Conservation (phyloP, 2,329 filamentous ascomycete species). For the Fusarium nematophilum region DNA sequence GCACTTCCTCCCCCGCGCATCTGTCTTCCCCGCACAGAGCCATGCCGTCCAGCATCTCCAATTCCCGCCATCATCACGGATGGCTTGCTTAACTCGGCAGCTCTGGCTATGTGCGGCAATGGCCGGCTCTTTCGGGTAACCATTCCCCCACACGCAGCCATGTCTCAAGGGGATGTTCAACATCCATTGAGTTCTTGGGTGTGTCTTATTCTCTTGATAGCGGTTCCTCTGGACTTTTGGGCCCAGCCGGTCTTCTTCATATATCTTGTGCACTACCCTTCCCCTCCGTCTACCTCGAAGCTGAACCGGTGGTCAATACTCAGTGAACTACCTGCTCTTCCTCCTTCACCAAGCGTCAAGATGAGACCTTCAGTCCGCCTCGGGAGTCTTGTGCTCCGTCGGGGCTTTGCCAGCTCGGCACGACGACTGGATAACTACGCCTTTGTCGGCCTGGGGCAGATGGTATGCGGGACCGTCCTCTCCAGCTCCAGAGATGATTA, state of each 20-base stretch:
- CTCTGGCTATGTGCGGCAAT: conserved; percentile 51
- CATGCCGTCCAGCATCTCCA: conserved; percentile 16
- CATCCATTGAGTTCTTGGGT: conserved; percentile 5
- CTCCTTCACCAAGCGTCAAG: neutral
- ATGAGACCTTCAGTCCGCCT: conserved; percentile 42
- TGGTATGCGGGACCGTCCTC: conserved; percentile 59
- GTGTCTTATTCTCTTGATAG: neutral
- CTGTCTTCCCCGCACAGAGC: conserved; percentile 34
- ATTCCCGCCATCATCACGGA: neutral
- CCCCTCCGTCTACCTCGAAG: too few relatives aligned
- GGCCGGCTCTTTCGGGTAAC: conserved; percentile 49
- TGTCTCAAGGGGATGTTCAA: too few relatives aligned
- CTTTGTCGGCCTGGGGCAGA: conserved; percentile 71
- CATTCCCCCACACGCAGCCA: conserved; percentile 28
- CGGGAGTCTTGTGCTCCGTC: conserved; percentile 51
- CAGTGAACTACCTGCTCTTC: too few relatives aligned
- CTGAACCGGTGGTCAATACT: too few relatives aligned
- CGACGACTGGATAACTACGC: conserved; percentile 64
- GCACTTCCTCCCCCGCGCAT: conserved; percentile 12
- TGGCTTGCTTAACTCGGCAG: conserved; percentile 21
- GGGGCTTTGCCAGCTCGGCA: conserved; percentile 63
- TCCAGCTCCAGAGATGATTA: neutral
- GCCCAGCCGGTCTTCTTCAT: too few relatives aligned
- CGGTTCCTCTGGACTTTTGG: too few relatives aligned
- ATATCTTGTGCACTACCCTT: too few relatives aligned